Percentiles rank a stretch among this genome's conserved stretches.
Conservation (phyloP, 2,329 filamentous ascomycete species). For the Sarocladium strictum region DNA sequence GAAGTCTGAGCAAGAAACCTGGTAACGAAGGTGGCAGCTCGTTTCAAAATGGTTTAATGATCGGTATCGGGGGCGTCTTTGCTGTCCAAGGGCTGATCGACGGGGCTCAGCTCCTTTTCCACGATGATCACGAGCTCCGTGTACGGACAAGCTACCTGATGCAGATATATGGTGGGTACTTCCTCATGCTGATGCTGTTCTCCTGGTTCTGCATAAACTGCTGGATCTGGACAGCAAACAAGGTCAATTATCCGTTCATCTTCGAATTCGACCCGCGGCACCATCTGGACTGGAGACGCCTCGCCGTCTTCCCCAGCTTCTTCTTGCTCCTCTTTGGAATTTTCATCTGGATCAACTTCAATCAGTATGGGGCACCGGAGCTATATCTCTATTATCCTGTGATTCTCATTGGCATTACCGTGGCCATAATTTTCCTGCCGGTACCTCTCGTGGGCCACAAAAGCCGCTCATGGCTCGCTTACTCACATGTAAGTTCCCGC, state of each 20-base stretch:
- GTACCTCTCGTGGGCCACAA: constrained; percentile 66
- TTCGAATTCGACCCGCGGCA: constrained; percentile 92
- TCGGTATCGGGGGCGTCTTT: constrained; percentile 64
- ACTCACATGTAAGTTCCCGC: constrained; percentile 69
- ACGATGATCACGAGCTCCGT: constrained; percentile 39
- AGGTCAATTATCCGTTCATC: constrained; percentile 94
- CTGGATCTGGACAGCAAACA: constrained; percentile 72
- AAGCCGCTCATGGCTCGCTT: constrained; percentile 79
- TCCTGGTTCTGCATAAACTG: constrained; percentile 82
- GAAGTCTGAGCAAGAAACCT: constrained; percentile 59
- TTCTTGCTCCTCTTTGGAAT: constrained; percentile 74
- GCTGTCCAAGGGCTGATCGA: constrained; percentile 59
- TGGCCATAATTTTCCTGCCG: constrained; percentile 69
- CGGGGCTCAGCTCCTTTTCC: constrained; percentile 46
- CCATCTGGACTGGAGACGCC: constrained; percentile 81
- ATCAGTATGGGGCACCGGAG: constrained; percentile 53
- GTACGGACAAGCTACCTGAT: constrained; percentile 62
- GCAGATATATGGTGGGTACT: constrained; percentile 91
- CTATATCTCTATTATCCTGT: constrained; percentile 86
- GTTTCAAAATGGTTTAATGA: constrained; percentile 58
- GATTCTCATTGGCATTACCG: constrained; percentile 64
- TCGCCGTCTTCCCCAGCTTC: constrained; percentile 80
- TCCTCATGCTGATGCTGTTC: constrained; percentile 74
- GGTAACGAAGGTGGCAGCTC: constrained; percentile 50
- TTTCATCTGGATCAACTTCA: constrained; percentile 86